Evolutionary conservation across 805 yeast species (phyloP), one percentile per base, ranked within the genome.

Genomic region (Saitoella complicata): DNA sequence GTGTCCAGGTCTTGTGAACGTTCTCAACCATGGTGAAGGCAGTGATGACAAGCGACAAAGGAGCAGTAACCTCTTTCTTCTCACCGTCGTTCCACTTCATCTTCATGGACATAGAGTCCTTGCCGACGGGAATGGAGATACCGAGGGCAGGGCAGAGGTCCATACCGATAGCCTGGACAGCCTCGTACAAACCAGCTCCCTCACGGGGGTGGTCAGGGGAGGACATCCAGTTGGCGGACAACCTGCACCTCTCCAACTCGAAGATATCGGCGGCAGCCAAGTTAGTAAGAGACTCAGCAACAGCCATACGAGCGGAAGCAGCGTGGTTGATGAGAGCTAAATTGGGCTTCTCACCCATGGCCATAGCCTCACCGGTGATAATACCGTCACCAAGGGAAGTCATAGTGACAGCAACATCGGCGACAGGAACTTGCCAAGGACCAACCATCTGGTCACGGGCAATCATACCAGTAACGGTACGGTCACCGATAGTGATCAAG

Each of bases 211-310:
- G 94, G 34, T 88, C 71, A 31, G 98, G 95, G 42, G 97, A 87
- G 7, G 95, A 78, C 99, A 91, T 91, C 99, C 99, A 91, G 69
- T 91, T 91, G 40, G 99, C 99, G 43, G 95, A 83, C 47, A 91
- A 66, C 58, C 87, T 84, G 45, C 91, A 76, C 52, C 76, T 72
- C 50, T 77, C 78, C 49, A 88, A 68, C 6, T 77, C 67, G 47
- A 79, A 74, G 47, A 91, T 71, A 61, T 91, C 94, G 36, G 97
- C 93, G 35, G 98, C 96, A 55, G 77, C 73, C 39, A 88, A 59
- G 60, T 91, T 91, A 62, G 86, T 63, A 57, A 91, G 71, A 4
- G 96, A 78, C 69, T 91, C 99, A 32, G 97, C 97, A 49, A 91
- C 93, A 54, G 87, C 76, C 79, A 91, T 76, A 66, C 87, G 82